Evolutionary conservation across 805 yeast genomes (phyloP).

Genomic region (Limtongia smithiae): DNA sequence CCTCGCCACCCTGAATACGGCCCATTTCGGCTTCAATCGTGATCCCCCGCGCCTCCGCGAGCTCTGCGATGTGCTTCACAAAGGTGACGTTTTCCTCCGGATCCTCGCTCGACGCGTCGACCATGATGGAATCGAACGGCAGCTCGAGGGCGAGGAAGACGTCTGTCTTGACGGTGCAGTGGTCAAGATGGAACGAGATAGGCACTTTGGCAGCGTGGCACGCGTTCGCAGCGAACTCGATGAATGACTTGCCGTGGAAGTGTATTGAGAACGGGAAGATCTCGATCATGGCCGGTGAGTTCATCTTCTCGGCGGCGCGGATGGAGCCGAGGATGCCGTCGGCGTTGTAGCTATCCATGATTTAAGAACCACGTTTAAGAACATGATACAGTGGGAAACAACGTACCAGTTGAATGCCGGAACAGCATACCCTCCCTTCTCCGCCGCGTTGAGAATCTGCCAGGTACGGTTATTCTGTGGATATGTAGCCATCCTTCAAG

Average conservation of each 20-base stretch:
- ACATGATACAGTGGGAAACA: not conserved
- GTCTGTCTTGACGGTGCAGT: constrained; percentile 38
- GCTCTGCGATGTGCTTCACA: constrained; percentile 36
- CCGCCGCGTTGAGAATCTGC: constrained; percentile 37
- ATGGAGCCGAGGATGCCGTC: constrained; percentile 40
- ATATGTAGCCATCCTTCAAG: constrained; percentile 11
- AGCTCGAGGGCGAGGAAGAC: constrained; percentile 37
- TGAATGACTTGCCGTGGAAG: constrained; percentile 37
- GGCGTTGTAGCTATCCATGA: constrained; percentile 32
- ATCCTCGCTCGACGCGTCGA: constrained; percentile 41
- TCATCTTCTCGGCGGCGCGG: constrained; percentile 39
- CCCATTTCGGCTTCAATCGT: constrained; percentile 44
- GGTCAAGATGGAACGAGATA: constrained; percentile 40
- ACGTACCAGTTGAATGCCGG: constrained; percentile 37
- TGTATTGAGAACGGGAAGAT: constrained; percentile 42
- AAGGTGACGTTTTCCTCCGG: constrained; percentile 37
- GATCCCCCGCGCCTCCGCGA: constrained; percentile 35
- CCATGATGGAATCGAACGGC: constrained; percentile 43
- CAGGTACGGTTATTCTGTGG: constrained; percentile 35
- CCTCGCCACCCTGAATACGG: constrained; percentile 42
- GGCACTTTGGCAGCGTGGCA: constrained; percentile 39
- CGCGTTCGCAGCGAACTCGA: constrained; percentile 33
- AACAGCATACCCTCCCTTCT: constrained; percentile 37
- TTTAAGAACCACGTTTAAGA: not conserved
- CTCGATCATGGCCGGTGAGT: constrained; percentile 39